These are phyloP conservation scores for Entophlyctis luteolus DNA, from an alignment of 192 early-diverging fungal genomes.

Conservation along the genomic window DNA sequence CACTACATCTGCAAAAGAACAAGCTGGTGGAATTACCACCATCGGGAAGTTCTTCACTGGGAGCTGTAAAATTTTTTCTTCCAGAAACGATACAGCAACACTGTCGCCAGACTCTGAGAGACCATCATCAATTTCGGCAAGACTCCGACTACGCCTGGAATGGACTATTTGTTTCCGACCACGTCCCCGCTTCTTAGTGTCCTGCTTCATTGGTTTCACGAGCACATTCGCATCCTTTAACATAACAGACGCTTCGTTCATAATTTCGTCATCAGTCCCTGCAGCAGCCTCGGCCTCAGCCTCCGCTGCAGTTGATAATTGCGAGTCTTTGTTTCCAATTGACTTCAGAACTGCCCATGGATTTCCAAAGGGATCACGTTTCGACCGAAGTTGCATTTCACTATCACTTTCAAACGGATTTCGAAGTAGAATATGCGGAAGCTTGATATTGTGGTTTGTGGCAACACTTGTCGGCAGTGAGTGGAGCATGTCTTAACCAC, in stretches of 20 bases:
- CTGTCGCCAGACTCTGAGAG: too few relatives aligned
- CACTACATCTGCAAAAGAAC: too few relatives aligned
- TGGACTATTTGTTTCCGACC: too few relatives aligned
- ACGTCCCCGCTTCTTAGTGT: too few relatives aligned
- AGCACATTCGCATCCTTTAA: too few relatives aligned
- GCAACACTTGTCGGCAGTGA: constrained; percentile 67
- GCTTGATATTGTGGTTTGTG: constrained; percentile 68
- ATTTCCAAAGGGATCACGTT: constrained; percentile 71
- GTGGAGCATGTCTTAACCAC: constrained; percentile 48
- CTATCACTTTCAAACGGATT: constrained; percentile 69
- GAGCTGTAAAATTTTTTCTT: too few relatives aligned
- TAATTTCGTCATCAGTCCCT: constrained; percentile 8
- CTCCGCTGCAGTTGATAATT: background rate
- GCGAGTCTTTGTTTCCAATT: background rate
- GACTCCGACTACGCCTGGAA: too few relatives aligned
- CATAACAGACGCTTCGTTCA: constrained; percentile 2
- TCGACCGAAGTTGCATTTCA: constrained; percentile 43
- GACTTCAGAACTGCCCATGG: constrained; percentile 42
- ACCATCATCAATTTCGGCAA: too few relatives aligned
- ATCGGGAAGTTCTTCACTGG: too few relatives aligned
- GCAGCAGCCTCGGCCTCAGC: background rate
- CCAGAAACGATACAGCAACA: too few relatives aligned
- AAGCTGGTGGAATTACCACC: too few relatives aligned
- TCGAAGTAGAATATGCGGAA: constrained; percentile 53
- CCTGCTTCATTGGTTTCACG: too few relatives aligned